A percentile compares a stretch with the other conserved stretches of the same genome.
Evolutionary conservation across 768 basidiomycete species (phyloP).

Genomic region (Rhizopogon rudus): DNA sequence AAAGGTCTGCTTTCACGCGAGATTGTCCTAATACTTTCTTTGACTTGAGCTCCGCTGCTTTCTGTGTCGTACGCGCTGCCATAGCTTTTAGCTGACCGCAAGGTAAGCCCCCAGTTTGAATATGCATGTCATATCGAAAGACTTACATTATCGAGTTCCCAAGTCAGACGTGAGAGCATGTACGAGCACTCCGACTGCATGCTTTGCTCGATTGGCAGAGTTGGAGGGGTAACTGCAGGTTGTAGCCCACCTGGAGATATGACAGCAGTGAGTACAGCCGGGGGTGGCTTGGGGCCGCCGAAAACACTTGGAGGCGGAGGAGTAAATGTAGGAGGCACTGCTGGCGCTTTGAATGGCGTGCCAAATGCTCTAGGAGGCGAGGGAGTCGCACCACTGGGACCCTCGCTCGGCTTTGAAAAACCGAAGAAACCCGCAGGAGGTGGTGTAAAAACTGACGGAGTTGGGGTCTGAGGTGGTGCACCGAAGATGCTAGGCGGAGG

Average conservation of each 20-base stretch:
- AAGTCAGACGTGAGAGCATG: conserved; percentile 40
- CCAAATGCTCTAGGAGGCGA: conserved; percentile 1
- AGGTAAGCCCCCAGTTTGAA: neutral
- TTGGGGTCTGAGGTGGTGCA: neutral
- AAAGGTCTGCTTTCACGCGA: conserved; percentile 41
- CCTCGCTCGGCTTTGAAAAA: neutral
- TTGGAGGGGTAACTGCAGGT: conserved; percentile 4
- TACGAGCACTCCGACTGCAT: conserved; percentile 63
- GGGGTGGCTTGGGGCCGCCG: neutral
- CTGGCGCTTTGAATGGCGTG: conserved; percentile 2
- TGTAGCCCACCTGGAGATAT: neutral
- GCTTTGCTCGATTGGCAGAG: conserved; percentile 42
- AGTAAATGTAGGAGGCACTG: conserved; percentile 6
- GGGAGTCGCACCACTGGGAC: conserved; percentile 6
- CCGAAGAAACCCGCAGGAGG: neutral
- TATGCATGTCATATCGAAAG: neutral
- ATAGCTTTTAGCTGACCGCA: conserved; percentile 37
- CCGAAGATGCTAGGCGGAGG: neutral
- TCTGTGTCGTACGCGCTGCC: conserved; percentile 34
- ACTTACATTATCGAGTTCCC: conserved; percentile 60
- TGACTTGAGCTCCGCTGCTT: conserved; percentile 27
- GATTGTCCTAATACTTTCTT: conserved; percentile 31
- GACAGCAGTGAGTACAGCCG: conserved; percentile 2
- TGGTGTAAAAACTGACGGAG: neutral
- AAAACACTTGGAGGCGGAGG: conserved; percentile 10